These are phyloP conservation scores for Yarrowia sp. DNA, from an alignment of 805 yeast species.

Conservation along the genomic window DNA sequence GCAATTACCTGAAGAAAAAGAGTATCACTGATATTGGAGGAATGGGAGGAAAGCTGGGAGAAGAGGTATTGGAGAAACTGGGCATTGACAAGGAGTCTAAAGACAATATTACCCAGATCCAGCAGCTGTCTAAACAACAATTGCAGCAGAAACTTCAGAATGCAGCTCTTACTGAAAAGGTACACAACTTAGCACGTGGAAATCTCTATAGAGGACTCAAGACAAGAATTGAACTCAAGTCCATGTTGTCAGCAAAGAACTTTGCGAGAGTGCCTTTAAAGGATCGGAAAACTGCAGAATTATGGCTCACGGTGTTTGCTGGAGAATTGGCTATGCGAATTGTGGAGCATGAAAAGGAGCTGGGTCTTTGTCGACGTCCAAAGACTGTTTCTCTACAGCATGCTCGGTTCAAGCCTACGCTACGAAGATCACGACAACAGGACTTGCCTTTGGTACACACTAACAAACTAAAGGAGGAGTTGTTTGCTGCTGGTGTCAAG, in stretches of 20 bases:
- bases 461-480: conserved; percentile 40
- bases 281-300: conserved; percentile 54
- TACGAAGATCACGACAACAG: conserved; percentile 32
- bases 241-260: conserved; percentile 88
- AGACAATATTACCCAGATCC: conserved; percentile 44
- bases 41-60: conserved; percentile 87
- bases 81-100: conserved; percentile 45
- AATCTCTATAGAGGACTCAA: conserved; percentile 52
- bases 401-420: conserved; percentile 34
- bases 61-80: conserved; percentile 50
- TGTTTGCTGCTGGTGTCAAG: conserved; percentile 33
- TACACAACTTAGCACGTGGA: conserved; percentile 69
- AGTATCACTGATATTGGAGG: conserved; percentile 79
- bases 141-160: conserved; percentile 45
- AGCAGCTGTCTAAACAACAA: conserved; percentile 47
- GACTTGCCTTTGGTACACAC: conserved; percentile 39
- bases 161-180: conserved; percentile 49
- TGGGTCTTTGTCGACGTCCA: conserved; percentile 47
- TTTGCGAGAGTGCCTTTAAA: conserved; percentile 58
- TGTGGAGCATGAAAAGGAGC: conserved; percentile 72
- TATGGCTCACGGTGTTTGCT: conserved; percentile 81
- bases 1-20: conserved; percentile 56
- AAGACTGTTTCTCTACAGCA: conserved; percentile 49
- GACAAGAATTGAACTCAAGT: conserved; percentile 62
- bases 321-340: conserved; percentile 74